These are phyloP conservation scores for Leptographium lundbergii DNA, from an alignment of 2,329 filamentous ascomycete species.

Conservation along the genomic window DNA sequence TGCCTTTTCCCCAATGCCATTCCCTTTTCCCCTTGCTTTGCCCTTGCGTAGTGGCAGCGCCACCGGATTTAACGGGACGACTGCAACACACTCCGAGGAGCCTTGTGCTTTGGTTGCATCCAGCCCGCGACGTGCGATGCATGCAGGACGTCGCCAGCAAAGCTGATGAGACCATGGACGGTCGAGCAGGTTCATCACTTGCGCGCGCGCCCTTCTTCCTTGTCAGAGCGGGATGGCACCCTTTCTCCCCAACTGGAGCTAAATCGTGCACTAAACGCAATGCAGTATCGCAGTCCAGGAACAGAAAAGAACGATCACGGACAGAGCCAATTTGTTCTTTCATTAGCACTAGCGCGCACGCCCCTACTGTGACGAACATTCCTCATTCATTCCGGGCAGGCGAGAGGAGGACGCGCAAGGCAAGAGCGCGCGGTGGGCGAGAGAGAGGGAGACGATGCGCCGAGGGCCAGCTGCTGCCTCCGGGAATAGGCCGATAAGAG, in stretches of 20 bases:
- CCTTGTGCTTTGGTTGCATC: neutral
- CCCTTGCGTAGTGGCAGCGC: neutral
- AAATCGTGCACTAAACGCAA: neutral
- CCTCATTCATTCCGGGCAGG: neutral
- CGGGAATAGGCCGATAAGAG: neutral
- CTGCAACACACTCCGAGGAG: neutral
- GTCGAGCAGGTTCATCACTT: neutral
- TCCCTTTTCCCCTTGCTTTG: neutral
- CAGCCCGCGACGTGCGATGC: neutral
- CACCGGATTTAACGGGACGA: neutral
- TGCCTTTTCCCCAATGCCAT: too few species aligned
- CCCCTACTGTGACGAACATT: neutral
- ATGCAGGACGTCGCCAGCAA: neutral
- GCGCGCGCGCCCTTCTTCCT: neutral
- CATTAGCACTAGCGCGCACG: neutral
- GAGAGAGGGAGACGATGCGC: neutral
- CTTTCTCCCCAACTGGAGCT: slow-evolving; percentile 2
- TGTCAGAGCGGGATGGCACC: slow-evolving; percentile 1
- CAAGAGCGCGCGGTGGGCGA: neutral
- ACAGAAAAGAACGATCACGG: neutral
- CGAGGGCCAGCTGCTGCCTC: neutral
- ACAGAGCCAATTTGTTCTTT: neutral
- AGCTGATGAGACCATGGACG: neutral
- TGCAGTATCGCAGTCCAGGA: neutral
- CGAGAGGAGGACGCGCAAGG: neutral